Base-by-base conservation (phyloP, 2,329 filamentous ascomycete species). In the Hysterium pulicare region DNA sequence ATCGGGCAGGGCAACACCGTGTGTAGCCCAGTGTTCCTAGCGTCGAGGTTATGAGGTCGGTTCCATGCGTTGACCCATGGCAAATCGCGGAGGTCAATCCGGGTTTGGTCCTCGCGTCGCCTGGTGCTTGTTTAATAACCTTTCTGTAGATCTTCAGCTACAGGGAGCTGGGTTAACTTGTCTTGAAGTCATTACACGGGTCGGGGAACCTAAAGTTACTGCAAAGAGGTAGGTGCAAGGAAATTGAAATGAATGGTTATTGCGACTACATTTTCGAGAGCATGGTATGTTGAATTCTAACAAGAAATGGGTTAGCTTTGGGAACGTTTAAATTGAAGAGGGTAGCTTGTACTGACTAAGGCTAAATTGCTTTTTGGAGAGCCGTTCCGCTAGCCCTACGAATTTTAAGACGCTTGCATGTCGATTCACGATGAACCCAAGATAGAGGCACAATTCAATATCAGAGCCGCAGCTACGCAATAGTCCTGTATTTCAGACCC, bases 321-420 rank as follows among this genome's bases (percentile, higher is more conserved):
- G 7, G 20, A 37, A 23, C 6, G 17, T 21, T 10, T n/a, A 19
- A 37, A 21, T 16, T 26, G 36, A 16, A 9, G 24, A 15, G 20
- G 19, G 13, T 17, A n/a, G 8, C 24, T 13, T 24, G 19, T n/a
- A 16, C 10, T 39, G 3, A 24, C 17, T 8, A 31, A 13, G 26
- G 9, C 13, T 39, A 24, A 39, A 39, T 28, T 39, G 37, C 37
- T 39, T 10, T 39, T 7, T 39, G 37, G 37, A 39, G 20, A 30
- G 37, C 13, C 37, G 21, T 39, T 39, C 37, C 37, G 37, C 13
- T 39, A 30, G 37, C 37, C 37, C 19, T 39, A 8, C 13, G 21
- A 28, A 13, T 8, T 28, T 8, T 28, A 28, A 28, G 24, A 28
- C 13, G 8, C 24, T 8, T 28, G 24, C 24, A 28, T 28, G n/a